These are phyloP conservation scores for Bathelium albidoporum DNA, from an alignment of 495 filamentous ascomycete species.

Conservation along the genomic window DNA sequence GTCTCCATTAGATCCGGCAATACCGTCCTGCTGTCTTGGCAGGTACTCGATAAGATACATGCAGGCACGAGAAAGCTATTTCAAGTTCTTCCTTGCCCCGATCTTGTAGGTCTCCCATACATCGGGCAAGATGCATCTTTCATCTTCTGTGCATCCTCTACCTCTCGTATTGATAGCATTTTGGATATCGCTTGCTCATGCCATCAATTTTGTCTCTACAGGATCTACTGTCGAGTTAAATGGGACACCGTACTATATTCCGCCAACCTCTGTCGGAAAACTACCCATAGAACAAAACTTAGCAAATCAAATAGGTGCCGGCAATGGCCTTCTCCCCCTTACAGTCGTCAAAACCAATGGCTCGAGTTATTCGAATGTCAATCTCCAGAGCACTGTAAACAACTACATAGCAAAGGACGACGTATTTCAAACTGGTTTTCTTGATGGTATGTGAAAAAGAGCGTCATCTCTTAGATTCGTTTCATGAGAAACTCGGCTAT, in stretches of 20 bases:
- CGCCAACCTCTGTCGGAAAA: slow-evolving; percentile 16
- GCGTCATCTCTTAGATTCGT: background rate
- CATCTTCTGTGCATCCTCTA: background rate
- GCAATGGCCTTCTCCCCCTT: slow-evolving; percentile 20
- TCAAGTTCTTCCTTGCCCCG: background rate
- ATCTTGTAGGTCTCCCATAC: background rate
- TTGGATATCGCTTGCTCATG: slow-evolving; percentile 8
- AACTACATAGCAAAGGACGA: slow-evolving; percentile 19
- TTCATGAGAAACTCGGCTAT: background rate
- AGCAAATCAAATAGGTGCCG: background rate
- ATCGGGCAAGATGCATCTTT: background rate
- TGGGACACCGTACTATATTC: slow-evolving; percentile 23
- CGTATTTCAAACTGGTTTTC: slow-evolving; percentile 27
- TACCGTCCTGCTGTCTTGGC: background rate
- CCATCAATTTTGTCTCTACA: slow-evolving; percentile 19
- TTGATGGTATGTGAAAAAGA: slow-evolving; percentile 14
- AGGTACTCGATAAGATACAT: background rate
- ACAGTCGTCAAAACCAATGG: slow-evolving; percentile 18
- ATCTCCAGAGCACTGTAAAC: slow-evolving; percentile 7
- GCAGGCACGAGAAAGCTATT: background rate
- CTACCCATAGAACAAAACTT: slow-evolving; percentile 11
- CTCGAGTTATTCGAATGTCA: background rate
- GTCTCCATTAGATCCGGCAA: background rate
- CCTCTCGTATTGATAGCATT: background rate
- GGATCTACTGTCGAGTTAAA: slow-evolving; percentile 23